These are phyloP conservation scores for Coniosporium tulheliwenetii DNA, from an alignment of 2,329 filamentous ascomycete species.

Conservation along the genomic window DNA sequence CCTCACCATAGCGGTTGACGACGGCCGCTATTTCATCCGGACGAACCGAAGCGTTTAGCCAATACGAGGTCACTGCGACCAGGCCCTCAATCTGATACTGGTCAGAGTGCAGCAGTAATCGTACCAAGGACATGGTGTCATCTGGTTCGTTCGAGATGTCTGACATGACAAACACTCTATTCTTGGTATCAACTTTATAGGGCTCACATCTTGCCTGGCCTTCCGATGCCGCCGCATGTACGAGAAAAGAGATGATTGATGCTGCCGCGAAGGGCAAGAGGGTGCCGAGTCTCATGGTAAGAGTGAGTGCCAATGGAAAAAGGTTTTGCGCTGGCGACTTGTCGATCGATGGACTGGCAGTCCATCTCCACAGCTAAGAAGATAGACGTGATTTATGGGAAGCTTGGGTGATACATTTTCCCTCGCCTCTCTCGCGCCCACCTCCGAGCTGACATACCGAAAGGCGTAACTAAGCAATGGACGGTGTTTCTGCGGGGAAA, in stretches of 20 bases:
- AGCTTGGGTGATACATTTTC: too few relatives aligned
- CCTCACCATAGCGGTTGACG: constrained; percentile 12
- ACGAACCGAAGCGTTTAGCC: constrained; percentile 9
- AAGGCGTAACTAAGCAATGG: too few relatives aligned
- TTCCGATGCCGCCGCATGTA: neutral
- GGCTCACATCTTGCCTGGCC: neutral
- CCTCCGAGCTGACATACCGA: too few relatives aligned
- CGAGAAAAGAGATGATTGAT: constrained; percentile 1
- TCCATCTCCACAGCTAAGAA: too few relatives aligned
- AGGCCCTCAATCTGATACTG: constrained; percentile 11
- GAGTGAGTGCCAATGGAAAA: too few relatives aligned
- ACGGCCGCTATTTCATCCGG: constrained; percentile 12
- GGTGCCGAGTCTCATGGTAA: neutral
- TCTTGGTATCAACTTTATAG: constrained; percentile 6
- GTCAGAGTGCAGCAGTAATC: constrained; percentile 10
- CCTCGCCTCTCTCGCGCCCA: too few relatives aligned
- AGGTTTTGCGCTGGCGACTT: too few relatives aligned
- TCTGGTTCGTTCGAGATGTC: constrained; percentile 15
- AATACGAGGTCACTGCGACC: constrained; percentile 10
- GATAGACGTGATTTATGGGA: too few relatives aligned
- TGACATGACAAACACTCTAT: constrained; percentile 12
- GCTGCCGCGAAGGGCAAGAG: neutral
- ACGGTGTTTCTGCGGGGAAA: too few relatives aligned
- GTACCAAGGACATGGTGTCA: constrained; percentile 11
- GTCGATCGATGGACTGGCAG: too few relatives aligned